These are phyloP conservation scores for Pestalotiopsis sp. DNA, from an alignment of 2,329 filamentous ascomycete species.

Conservation along the genomic window DNA sequence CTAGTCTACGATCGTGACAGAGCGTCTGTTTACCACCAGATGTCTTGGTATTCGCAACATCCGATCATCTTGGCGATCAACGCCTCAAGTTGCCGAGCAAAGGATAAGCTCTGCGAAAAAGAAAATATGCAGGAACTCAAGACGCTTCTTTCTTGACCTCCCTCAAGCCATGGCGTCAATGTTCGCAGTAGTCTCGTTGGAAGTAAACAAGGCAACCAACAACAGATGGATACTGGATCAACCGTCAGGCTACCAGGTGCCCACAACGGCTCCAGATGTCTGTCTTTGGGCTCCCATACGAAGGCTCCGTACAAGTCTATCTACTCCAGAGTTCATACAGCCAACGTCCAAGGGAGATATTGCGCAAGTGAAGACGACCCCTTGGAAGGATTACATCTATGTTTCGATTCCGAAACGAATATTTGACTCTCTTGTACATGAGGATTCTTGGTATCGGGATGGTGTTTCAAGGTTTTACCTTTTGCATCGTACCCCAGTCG, in stretches of 20 bases:
- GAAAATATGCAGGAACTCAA: background rate
- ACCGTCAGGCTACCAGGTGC: background rate
- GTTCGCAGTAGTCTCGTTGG: background rate
- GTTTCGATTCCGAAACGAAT: too few relatives aligned
- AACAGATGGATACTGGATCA: background rate
- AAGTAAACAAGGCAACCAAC: background rate
- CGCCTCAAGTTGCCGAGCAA: too few relatives aligned
- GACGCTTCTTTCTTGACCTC: background rate
- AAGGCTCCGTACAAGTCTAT: too few relatives aligned
- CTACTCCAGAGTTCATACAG: too few relatives aligned
- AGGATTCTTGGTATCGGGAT: too few relatives aligned
- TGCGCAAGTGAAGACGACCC: too few relatives aligned
- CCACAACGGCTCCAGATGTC: background rate
- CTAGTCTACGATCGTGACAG: too few relatives aligned
- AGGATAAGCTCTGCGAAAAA: background rate
- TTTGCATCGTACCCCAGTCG: background rate
- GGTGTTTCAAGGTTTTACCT: background rate
- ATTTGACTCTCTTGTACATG: too few relatives aligned
- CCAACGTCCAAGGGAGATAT: too few relatives aligned
- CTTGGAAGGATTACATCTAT: too few relatives aligned
- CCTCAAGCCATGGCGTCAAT: background rate
- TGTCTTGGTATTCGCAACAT: background rate
- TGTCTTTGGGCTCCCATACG: background rate
- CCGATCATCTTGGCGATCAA: background rate
- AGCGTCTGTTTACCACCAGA: too few relatives aligned